A percentile compares a stretch with the other conserved stretches of the same genome.
Evolutionary conservation across 2,329 filamentous ascomycete species (phyloP).

Genomic region (Coccinonectria pachysandricola): DNA sequence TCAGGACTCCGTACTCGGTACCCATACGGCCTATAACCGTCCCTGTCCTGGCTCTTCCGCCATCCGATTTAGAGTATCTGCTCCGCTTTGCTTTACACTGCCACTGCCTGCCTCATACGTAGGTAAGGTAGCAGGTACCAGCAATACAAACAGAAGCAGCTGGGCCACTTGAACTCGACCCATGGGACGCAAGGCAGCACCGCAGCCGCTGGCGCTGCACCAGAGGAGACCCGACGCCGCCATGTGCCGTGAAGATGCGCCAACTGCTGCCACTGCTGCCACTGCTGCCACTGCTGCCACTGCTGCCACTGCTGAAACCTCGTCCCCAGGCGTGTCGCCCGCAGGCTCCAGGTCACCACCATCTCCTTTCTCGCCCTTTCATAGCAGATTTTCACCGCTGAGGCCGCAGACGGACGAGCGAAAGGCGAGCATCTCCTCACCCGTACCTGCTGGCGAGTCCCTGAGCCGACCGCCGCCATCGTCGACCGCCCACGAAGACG

Average conservation of each 20-base stretch:
- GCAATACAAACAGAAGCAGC: slow-evolving; percentile 2
- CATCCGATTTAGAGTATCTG: too few species aligned
- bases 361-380: slow-evolving; percentile 37
- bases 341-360: slow-evolving; percentile 29
- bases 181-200: slow-evolving; percentile 50
- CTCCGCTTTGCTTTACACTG: too few species aligned
- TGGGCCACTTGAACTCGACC: too few species aligned
- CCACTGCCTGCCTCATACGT: neutral
- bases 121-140: neutral
- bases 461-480: slow-evolving; percentile 18
- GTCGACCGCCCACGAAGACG: slow-evolving; percentile 16
- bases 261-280: slow-evolving; percentile 20
- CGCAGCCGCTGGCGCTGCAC: slow-evolving; percentile 43
- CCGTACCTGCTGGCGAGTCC: slow-evolving; percentile 10
- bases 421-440: slow-evolving; percentile 11
- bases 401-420: slow-evolving; percentile 15
- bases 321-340: slow-evolving; percentile 21
- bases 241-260: slow-evolving; percentile 21
- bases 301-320: slow-evolving; percentile 2
- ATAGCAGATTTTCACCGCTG: slow-evolving; percentile 28
- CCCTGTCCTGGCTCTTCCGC: too few species aligned
- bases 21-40: too few species aligned
- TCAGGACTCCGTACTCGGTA: too few species aligned
- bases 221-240: slow-evolving; percentile 30
- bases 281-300: slow-evolving; percentile 8